phyloP scores from a whole-genome alignment of 768 basidiomycete species.

The Leccinum ochraceum region DNA sequence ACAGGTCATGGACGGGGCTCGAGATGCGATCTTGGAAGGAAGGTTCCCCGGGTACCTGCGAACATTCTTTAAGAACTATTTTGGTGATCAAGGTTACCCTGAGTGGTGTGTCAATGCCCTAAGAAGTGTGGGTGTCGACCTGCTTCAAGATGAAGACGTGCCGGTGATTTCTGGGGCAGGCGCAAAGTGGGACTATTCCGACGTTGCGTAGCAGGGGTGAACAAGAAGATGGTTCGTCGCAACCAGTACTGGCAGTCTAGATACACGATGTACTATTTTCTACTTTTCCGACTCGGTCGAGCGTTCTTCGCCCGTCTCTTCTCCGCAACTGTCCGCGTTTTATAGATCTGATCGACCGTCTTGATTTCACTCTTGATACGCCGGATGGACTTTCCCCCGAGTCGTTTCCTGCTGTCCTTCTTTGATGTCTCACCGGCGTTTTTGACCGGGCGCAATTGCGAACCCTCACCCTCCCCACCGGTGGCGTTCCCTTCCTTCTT shows the following conservation, averaged over 20 bases:
- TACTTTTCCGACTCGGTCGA: slow-evolving; percentile 52
- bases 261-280: slow-evolving; percentile 20
- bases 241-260: slow-evolving; percentile 3
- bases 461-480: slow-evolving; percentile 28
- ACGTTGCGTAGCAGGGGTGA: slow-evolving; percentile 27
- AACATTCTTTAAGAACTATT: slow-evolving; percentile 77
- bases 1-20: slow-evolving; percentile 80
- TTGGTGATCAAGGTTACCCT: slow-evolving; percentile 75
- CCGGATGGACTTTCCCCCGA: slow-evolving; percentile 59
- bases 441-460: slow-evolving; percentile 18
- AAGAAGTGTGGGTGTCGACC: slow-evolving; percentile 78
- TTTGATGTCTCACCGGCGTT: slow-evolving; percentile 34
- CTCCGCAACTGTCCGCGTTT: slow-evolving; percentile 63
- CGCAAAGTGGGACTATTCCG: slow-evolving; percentile 81
- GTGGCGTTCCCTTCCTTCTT: slow-evolving; percentile 47
- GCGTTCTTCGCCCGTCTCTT: slow-evolving; percentile 78
- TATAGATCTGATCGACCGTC: slow-evolving; percentile 84
- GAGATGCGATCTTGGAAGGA: slow-evolving; percentile 77
- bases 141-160: slow-evolving; percentile 56
- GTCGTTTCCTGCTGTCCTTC: slow-evolving; percentile 42
- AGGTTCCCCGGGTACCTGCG: slow-evolving; percentile 78
- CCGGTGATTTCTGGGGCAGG: slow-evolving; percentile 61
- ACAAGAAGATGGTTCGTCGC: neutral
- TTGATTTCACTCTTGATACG: slow-evolving; percentile 83
- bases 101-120: slow-evolving; percentile 89